A percentile compares a stretch with the other conserved stretches of the same genome.
Conservation (phyloP, 2,329 filamentous ascomycete species). For the Pezicula rhizophila region DNA sequence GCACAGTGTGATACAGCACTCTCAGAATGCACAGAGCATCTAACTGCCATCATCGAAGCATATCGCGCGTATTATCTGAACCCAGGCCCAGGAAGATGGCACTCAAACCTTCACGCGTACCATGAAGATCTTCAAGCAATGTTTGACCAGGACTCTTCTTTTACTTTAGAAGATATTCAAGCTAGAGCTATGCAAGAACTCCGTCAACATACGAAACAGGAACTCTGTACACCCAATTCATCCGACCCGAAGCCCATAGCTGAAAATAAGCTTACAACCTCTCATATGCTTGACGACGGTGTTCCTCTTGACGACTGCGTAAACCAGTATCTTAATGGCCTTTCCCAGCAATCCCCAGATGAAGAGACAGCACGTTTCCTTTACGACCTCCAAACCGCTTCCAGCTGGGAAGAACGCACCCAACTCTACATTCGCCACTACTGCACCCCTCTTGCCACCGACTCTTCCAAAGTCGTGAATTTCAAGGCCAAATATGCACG, state of each 20-base stretch:
- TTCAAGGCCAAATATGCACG: slow-evolving; percentile 25
- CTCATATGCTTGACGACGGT: slow-evolving; percentile 10
- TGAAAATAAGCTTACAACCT: slow-evolving; percentile 5
- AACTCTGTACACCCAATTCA: slow-evolving; percentile 12
- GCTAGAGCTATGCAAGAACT: slow-evolving; percentile 13
- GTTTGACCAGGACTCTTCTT: slow-evolving; percentile 13
- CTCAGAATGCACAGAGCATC: slow-evolving; percentile 7
- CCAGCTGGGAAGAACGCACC: slow-evolving; percentile 16
- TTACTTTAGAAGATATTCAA: slow-evolving; percentile 19
- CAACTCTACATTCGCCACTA: slow-evolving; percentile 22
- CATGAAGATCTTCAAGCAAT: slow-evolving; percentile 12
- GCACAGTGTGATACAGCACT: slow-evolving; percentile 13
- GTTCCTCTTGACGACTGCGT: slow-evolving; percentile 10
- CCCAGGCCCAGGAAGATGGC: slow-evolving; percentile 17
- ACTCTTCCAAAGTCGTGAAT: slow-evolving; percentile 17
- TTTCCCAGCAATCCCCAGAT: slow-evolving; percentile 9
- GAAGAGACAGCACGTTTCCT: background rate
- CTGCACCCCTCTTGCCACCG: slow-evolving; percentile 12
- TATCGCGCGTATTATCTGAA: slow-evolving; percentile 23
- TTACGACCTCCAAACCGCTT: slow-evolving; percentile 12
- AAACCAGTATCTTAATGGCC: slow-evolving; percentile 8
- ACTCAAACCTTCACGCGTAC: slow-evolving; percentile 11
- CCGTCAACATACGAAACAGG: slow-evolving; percentile 17
- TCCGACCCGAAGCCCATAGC: slow-evolving; percentile 5
- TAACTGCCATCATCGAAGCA: slow-evolving; percentile 17